Conservation (phyloP, 805 yeast species). For the Candida oleophila region DNA sequence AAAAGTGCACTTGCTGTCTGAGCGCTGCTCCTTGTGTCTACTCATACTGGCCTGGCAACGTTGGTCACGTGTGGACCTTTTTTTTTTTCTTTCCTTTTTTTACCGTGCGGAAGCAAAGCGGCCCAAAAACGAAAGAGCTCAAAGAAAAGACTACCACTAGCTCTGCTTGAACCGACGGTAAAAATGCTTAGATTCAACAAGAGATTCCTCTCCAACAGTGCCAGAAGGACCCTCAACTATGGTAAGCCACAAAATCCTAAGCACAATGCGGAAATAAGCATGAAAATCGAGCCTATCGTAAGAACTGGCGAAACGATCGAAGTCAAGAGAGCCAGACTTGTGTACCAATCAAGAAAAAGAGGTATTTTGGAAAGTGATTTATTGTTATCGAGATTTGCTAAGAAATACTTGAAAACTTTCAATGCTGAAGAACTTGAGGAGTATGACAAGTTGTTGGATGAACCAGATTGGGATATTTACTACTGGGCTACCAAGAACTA, state of each 20-base stretch:
- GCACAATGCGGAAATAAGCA: constrained; percentile 20
- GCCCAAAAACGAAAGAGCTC: too few species aligned
- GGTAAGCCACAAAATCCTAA: constrained; percentile 45
- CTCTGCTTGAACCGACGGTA: neutral
- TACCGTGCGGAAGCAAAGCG: too few species aligned
- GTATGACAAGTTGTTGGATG: constrained; percentile 82
- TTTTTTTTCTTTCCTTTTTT: neutral
- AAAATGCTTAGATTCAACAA: constrained; percentile 6
- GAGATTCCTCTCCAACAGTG: constrained; percentile 6
- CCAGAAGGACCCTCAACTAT: constrained; percentile 26
- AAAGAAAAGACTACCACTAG: neutral
- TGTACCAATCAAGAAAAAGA: constrained; percentile 90
- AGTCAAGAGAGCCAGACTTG: constrained; percentile 78
- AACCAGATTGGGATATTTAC: constrained; percentile 98
- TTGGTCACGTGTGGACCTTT: too few species aligned
- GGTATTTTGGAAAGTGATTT: constrained; percentile 94
- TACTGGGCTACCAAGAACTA: constrained; percentile 94
- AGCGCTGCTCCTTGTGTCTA: too few species aligned
- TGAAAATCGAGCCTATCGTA: constrained; percentile 76
- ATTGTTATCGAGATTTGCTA: constrained; percentile 80
- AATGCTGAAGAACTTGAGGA: constrained; percentile 70
- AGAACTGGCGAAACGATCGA: constrained; percentile 73
- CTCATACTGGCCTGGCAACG: too few species aligned
- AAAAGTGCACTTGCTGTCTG: too few species aligned
- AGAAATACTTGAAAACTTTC: constrained; percentile 62